A percentile compares a stretch with the other conserved stretches of the same genome.
These are phyloP conservation scores for Juglanconis juglandina DNA, from an alignment of 2,329 filamentous ascomycete species.

Conservation along the genomic window DNA sequence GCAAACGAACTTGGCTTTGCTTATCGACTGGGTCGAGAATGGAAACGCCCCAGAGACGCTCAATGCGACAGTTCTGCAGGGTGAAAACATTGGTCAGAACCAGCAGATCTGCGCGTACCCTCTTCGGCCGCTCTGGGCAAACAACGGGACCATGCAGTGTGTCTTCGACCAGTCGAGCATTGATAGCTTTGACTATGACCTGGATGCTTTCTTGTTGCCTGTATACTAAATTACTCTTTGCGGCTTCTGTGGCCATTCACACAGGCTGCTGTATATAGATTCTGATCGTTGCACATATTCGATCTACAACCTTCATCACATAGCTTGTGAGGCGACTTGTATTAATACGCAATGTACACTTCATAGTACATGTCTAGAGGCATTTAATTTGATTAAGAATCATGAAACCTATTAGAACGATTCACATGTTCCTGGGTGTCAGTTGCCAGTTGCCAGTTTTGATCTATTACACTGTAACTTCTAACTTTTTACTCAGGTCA, in stretches of 20 bases:
- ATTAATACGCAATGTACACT: no score
- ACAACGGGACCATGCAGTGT: slow-evolving; percentile 25
- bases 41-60: slow-evolving; percentile 40
- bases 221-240: slow-evolving; percentile 6
- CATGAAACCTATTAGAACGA: no score
- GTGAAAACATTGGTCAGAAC: slow-evolving; percentile 32
- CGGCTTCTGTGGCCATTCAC: neutral
- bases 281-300: no score
- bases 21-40: slow-evolving; percentile 50
- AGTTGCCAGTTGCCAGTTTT: neutral
- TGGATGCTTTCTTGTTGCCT: slow-evolving; percentile 17
- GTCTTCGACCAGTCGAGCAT: slow-evolving; percentile 17
- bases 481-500: neutral
- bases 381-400: no score
- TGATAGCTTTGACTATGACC: slow-evolving; percentile 16
- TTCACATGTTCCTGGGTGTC: neutral
- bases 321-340: no score
- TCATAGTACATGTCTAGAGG: no score
- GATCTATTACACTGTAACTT: neutral
- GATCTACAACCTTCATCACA: no score
- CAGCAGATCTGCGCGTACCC: slow-evolving; percentile 41
- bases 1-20: slow-evolving; percentile 16
- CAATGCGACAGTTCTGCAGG: slow-evolving; percentile 24
- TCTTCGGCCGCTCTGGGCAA: slow-evolving; percentile 37
- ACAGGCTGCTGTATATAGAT: no score